phyloP scores from a whole-genome alignment of 2,329 filamentous ascomycete genomes.

The Scopulariopsis brevicaulis region DNA sequence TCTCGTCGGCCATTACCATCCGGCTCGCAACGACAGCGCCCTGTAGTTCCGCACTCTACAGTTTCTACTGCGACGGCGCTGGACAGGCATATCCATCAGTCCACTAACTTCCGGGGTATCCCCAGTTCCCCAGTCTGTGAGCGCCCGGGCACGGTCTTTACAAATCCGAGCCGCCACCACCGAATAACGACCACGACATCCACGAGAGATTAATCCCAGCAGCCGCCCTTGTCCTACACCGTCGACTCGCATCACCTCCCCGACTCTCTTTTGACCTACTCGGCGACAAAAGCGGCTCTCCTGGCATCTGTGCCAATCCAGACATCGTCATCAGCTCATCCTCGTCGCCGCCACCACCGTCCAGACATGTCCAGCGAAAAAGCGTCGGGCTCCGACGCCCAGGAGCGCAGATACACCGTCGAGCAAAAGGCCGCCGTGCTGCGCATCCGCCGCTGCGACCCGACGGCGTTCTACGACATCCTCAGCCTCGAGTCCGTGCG shows the following conservation, averaged over 20 bases:
- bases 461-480: conserved; percentile 94
- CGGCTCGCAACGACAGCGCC: neutral
- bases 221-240: no score
- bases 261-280: neutral
- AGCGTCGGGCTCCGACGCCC: conserved; percentile 29
- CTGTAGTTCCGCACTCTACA: neutral
- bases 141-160: no score
- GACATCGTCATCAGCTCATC: neutral
- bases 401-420: conserved; percentile 59
- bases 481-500: conserved; percentile 58
- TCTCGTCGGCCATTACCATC: neutral
- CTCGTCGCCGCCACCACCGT: neutral
- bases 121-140: no score
- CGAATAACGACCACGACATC: no score
- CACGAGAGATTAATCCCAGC: no score
- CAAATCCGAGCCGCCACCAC: no score
- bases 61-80: neutral
- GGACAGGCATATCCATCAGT: no score
- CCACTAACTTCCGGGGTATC: no score
- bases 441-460: conserved; percentile 71
- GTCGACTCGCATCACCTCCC: neutral
- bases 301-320: neutral
- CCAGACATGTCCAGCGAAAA: conserved; percentile 10
- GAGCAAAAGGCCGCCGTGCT: conserved; percentile 90
- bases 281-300: neutral